Percentiles rank a stretch among this genome's conserved stretches.
Evolutionary conservation across 2,329 filamentous ascomycete genomes (phyloP).

Genomic region (Trichoderma koningiopsis): DNA sequence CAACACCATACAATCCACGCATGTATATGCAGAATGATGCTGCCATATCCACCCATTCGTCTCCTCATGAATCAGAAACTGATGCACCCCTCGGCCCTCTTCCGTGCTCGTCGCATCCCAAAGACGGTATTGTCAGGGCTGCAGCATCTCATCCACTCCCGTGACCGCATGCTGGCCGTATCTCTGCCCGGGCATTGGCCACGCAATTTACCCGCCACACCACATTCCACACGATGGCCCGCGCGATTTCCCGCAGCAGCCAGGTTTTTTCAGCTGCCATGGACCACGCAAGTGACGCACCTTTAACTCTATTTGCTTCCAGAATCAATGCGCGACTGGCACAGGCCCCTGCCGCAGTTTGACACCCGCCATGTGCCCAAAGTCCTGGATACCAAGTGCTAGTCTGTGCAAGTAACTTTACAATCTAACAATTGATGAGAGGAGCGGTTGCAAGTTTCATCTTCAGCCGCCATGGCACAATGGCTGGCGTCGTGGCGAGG

Average conservation of each 20-base stretch:
- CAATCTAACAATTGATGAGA: background rate
- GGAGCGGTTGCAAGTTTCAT: background rate
- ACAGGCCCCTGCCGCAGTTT: conserved; percentile 1
- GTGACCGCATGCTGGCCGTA: conserved; percentile 12
- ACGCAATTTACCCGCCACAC: conserved; percentile 19
- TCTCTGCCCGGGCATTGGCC: conserved; percentile 9
- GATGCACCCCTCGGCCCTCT: background rate
- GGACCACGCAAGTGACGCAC: conserved; percentile 17
- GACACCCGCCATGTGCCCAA: background rate
- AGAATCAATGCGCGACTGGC: conserved; percentile 7
- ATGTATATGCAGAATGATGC: background rate
- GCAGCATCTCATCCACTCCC: conserved; percentile 9
- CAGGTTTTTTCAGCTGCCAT: conserved; percentile 24
- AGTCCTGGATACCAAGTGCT: background rate
- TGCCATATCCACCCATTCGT: background rate
- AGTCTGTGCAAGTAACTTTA: background rate
- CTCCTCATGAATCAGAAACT: background rate
- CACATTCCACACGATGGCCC: background rate
- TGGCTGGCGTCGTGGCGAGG: background rate
- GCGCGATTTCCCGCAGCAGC: conserved; percentile 15
- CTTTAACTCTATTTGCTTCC: conserved; percentile 19
- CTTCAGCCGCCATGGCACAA: background rate
- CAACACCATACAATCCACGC: background rate
- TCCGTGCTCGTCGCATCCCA: background rate
- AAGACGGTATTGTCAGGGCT: conserved; percentile 7